These are phyloP conservation scores for Quercus mongolica DNA, from an alignment of 306 rosid genomes.

Conservation along the genomic window DNA sequence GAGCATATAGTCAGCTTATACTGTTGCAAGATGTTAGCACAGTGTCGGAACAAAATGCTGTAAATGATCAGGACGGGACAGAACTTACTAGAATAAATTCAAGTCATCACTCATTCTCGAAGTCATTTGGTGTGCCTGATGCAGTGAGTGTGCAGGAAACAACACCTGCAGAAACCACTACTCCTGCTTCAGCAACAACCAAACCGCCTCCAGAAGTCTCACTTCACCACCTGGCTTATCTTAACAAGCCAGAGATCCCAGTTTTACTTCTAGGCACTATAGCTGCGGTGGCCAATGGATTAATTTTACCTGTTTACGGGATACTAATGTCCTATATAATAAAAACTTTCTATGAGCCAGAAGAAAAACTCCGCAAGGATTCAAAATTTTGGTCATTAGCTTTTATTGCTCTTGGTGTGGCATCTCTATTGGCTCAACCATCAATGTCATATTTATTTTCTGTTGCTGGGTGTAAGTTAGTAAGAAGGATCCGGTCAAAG, in stretches of 20 bases:
- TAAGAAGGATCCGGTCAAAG: slow-evolving; percentile 51
- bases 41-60: slow-evolving; percentile 29
- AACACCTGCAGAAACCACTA: slow-evolving; percentile 18
- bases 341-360: slow-evolving; percentile 58
- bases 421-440: slow-evolving; percentile 37
- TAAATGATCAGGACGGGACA: slow-evolving; percentile 25
- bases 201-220: slow-evolving; percentile 36
- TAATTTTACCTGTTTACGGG: slow-evolving; percentile 46
- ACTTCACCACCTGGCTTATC: slow-evolving; percentile 49
- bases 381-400: slow-evolving; percentile 63
- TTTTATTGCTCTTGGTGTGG: slow-evolving; percentile 42
- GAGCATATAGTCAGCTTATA: slow-evolving; percentile 68
- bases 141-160: slow-evolving; percentile 25
- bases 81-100: slow-evolving; percentile 31
- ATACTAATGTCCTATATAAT: slow-evolving; percentile 41
- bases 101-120: slow-evolving; percentile 42
- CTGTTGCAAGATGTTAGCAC: slow-evolving; percentile 42
- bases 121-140: slow-evolving; percentile 37
- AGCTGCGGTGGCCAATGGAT: slow-evolving; percentile 55
- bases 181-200: slow-evolving; percentile 19
- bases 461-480: slow-evolving; percentile 65
- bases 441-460: slow-evolving; percentile 50
- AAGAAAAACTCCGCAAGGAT: slow-evolving; percentile 50
- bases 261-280: slow-evolving; percentile 46
- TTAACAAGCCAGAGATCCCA: slow-evolving; percentile 80